Evolutionary conservation across 257 asterid genomes (phyloP).

Genomic region (Anisodus acutangulus): DNA sequence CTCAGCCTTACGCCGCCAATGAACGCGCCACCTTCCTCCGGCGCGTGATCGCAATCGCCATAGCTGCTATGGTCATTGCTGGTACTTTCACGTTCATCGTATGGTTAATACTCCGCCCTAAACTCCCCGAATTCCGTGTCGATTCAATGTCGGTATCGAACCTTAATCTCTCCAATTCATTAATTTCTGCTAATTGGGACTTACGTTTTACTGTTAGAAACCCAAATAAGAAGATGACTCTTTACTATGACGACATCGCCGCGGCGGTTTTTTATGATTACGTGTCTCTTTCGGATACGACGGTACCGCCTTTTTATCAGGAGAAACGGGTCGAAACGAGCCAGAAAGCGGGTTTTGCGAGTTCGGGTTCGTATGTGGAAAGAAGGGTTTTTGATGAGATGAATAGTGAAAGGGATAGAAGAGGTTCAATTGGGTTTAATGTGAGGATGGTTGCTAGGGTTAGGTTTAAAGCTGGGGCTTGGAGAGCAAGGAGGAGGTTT

Average conservation of each 20-base stretch:
- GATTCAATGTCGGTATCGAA: slow-evolving; percentile 64
- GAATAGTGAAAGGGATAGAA: slow-evolving; percentile 46
- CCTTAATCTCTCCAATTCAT: slow-evolving; percentile 49
- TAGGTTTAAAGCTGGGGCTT: slow-evolving; percentile 67
- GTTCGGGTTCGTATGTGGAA: slow-evolving; percentile 55
- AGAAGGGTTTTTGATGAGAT: slow-evolving; percentile 51
- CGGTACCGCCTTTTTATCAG: slow-evolving; percentile 70
- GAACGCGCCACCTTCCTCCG: slow-evolving; percentile 78
- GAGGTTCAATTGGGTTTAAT: slow-evolving; percentile 54
- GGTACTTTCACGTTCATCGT: slow-evolving; percentile 66
- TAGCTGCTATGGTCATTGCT: slow-evolving; percentile 57
- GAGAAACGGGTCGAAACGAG: slow-evolving; percentile 60
- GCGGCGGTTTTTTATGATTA: slow-evolving; percentile 47
- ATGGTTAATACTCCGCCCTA: slow-evolving; percentile 90
- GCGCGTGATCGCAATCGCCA: slow-evolving; percentile 61
- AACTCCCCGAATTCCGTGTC: slow-evolving; percentile 75
- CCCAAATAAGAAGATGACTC: slow-evolving; percentile 74
- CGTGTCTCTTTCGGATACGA: slow-evolving; percentile 50
- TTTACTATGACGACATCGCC: slow-evolving; percentile 56
- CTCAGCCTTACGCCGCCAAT: slow-evolving; percentile 43
- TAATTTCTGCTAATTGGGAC: slow-evolving; percentile 59
- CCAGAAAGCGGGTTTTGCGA: slow-evolving; percentile 62
- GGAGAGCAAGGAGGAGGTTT: slow-evolving; percentile 73
- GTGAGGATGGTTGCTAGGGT: slow-evolving; percentile 43
- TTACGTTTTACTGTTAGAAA: slow-evolving; percentile 65